Evolutionary conservation across 1,284 basidiomycete species (phyloP).

Genomic region (Xanthoconium separans): DNA sequence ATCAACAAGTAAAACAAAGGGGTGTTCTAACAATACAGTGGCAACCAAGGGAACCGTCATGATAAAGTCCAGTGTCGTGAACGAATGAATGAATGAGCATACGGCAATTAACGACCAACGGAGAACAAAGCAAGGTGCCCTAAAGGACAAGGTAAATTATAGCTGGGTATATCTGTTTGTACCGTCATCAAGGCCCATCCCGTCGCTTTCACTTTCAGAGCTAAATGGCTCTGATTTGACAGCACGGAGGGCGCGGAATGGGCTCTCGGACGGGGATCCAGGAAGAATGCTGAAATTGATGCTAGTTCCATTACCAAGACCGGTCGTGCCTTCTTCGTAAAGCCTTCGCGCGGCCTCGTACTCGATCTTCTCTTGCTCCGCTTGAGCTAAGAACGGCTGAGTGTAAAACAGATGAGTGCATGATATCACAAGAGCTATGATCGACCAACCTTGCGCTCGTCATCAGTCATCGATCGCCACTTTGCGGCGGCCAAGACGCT

Average conservation of each 20-base stretch:
- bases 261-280: slow-evolving; percentile 48
- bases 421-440: slow-evolving; percentile 3
- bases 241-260: slow-evolving; percentile 47
- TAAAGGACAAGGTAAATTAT: slow-evolving; percentile 19
- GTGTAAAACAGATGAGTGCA: slow-evolving; percentile 11
- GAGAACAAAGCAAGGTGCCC: slow-evolving; percentile 2
- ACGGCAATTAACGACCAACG: slow-evolving; percentile 6
- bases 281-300: slow-evolving; percentile 80
- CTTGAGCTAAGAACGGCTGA: slow-evolving; percentile 87
- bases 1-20: slow-evolving; percentile 33
- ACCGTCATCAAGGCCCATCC: slow-evolving; percentile 48
- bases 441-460: slow-evolving; percentile 78
- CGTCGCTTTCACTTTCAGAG: slow-evolving; percentile 67
- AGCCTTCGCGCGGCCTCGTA: slow-evolving; percentile 80
- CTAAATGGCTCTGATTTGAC: slow-evolving; percentile 56
- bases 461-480: slow-evolving; percentile 90
- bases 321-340: slow-evolving; percentile 79
- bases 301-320: slow-evolving; percentile 62
- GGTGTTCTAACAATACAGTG: slow-evolving; percentile 43
- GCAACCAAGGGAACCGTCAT: slow-evolving; percentile 18
- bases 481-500: slow-evolving; percentile 90
- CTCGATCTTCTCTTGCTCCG: slow-evolving; percentile 90
- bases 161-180: slow-evolving; percentile 32
- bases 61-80: slow-evolving; percentile 37
- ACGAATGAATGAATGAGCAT: slow-evolving; percentile 20